A percentile compares a stretch with the other conserved stretches of the same genome.
Conservation (phyloP, 495 filamentous ascomycete species). For the Aspergillus indologenus region DNA sequence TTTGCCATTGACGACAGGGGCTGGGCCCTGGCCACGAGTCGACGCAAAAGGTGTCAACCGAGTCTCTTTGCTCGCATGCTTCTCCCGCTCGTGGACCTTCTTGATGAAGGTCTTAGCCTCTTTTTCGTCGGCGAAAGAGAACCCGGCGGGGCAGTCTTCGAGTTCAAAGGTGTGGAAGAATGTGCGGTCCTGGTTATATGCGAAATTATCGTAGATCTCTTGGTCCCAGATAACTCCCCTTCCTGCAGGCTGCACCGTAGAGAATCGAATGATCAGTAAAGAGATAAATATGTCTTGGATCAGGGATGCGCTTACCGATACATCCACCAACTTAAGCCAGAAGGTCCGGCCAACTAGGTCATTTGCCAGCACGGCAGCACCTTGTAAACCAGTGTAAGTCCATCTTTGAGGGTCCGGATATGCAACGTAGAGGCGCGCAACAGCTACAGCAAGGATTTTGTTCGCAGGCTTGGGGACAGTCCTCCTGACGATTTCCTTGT, state of each 20-base stretch:
- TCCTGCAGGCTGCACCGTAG: slow-evolving; percentile 57
- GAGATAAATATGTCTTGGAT: not conserved
- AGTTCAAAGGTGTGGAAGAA: slow-evolving; percentile 98
- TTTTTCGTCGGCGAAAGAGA: slow-evolving; percentile 94
- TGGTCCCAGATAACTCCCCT: slow-evolving; percentile 97
- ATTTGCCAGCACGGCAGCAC: slow-evolving; percentile 88
- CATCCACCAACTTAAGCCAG: slow-evolving; percentile 95
- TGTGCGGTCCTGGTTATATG: slow-evolving; percentile 90
- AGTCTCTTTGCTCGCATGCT: slow-evolving; percentile 86
- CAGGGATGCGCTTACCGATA: slow-evolving; percentile 64
- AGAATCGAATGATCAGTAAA: slow-evolving; percentile 21
- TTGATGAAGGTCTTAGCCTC: slow-evolving; percentile 92
- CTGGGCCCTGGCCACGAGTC: slow-evolving; percentile 44
- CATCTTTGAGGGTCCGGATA: slow-evolving; percentile 84
- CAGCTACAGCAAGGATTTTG: slow-evolving; percentile 92
- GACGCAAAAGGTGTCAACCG: slow-evolving; percentile 73
- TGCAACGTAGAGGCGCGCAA: slow-evolving; percentile 91
- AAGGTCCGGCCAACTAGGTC: slow-evolving; percentile 92
- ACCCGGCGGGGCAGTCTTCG: slow-evolving; percentile 80
- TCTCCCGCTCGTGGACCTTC: slow-evolving; percentile 91
- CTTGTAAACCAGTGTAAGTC: slow-evolving; percentile 92
- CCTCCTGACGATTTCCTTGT: slow-evolving; percentile 90
- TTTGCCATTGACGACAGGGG: slow-evolving; percentile 48
- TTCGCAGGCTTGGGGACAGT: slow-evolving; percentile 86
- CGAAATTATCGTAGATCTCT: slow-evolving; percentile 91